Conservation (phyloP, 2,329 filamentous ascomycete genomes). For the Tolypocladium endophyticum region DNA sequence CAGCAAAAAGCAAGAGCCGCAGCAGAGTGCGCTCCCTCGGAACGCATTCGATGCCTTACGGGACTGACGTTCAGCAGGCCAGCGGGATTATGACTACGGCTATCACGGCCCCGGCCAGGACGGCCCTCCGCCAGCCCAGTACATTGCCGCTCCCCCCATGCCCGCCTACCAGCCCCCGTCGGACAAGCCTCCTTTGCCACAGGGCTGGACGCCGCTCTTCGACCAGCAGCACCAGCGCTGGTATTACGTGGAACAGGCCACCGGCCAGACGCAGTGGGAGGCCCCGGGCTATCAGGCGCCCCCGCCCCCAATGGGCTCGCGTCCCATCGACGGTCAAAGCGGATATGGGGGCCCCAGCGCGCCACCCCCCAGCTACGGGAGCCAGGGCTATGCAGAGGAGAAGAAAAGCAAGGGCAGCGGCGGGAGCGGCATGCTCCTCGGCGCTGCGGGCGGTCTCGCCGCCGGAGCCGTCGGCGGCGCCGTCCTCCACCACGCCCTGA, state of each 20-base stretch:
- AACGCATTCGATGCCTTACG: too few relatives aligned
- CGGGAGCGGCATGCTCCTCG: slow-evolving; percentile 45
- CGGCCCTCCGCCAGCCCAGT: slow-evolving; percentile 8
- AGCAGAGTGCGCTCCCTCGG: background rate
- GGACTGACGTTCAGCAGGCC: slow-evolving; percentile 3
- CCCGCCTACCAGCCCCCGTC: slow-evolving; percentile 23
- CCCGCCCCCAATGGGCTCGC: slow-evolving; percentile 10
- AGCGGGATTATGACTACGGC: slow-evolving; percentile 14
- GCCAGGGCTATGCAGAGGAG: slow-evolving; percentile 3
- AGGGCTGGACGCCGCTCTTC: slow-evolving; percentile 54
- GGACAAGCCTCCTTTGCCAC: slow-evolving; percentile 39
- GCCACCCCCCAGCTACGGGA: background rate
- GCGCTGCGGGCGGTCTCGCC: slow-evolving; percentile 48
- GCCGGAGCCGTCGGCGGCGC: slow-evolving; percentile 47
- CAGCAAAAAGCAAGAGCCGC: slow-evolving; percentile 5
- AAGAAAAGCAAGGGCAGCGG: slow-evolving; percentile 28
- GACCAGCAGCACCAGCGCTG: slow-evolving; percentile 51
- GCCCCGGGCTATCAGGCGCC: slow-evolving; percentile 29
- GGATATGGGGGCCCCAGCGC: background rate
- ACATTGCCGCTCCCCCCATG: slow-evolving; percentile 8
- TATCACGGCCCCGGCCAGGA: slow-evolving; percentile 13
- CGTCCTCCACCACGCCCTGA: slow-evolving; percentile 42
- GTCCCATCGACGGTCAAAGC: slow-evolving; percentile 9
- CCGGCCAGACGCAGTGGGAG: slow-evolving; percentile 55
- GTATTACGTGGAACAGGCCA: slow-evolving; percentile 54